Evolutionary conservation across 2,329 filamentous ascomycete genomes (phyloP).

Genomic region (Cadophora sp.): DNA sequence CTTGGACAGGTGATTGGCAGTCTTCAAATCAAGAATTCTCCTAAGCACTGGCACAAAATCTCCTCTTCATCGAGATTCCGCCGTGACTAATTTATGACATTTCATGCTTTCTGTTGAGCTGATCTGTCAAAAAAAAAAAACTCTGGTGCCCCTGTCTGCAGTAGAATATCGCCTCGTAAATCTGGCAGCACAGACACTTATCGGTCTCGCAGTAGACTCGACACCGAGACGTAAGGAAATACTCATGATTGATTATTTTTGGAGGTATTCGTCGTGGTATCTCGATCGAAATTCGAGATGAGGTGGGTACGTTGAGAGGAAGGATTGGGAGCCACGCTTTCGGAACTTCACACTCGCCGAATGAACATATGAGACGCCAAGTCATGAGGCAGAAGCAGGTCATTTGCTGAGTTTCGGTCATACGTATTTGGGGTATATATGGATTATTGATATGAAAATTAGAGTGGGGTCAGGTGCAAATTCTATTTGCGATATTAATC

Average conservation of each 20-base stretch:
- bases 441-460: no score
- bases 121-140: slow-evolving; percentile 44
- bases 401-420: no score
- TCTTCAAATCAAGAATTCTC: slow-evolving; percentile 41
- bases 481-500: no score
- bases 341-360: no score
- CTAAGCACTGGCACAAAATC: slow-evolving; percentile 44
- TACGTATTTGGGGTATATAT: no score
- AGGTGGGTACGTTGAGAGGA: not conserved
- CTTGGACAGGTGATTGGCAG: slow-evolving; percentile 48
- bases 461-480: no score
- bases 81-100: slow-evolving; percentile 43
- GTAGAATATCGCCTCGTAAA: slow-evolving; percentile 53
- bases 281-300: not conserved
- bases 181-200: slow-evolving; percentile 48
- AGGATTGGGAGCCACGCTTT: not conserved
- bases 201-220: slow-evolving; percentile 38
- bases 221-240: slow-evolving; percentile 23
- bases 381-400: no score
- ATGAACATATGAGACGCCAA: no score
- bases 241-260: not conserved
- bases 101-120: slow-evolving; percentile 51
- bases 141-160: slow-evolving; percentile 54
- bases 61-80: slow-evolving; percentile 46
- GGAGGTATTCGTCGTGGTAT: not conserved